Percentiles rank a stretch among this genome's conserved stretches.
phyloP scores from a whole-genome alignment of 116 monocot genomes.

The Thalassia testudinum region DNA sequence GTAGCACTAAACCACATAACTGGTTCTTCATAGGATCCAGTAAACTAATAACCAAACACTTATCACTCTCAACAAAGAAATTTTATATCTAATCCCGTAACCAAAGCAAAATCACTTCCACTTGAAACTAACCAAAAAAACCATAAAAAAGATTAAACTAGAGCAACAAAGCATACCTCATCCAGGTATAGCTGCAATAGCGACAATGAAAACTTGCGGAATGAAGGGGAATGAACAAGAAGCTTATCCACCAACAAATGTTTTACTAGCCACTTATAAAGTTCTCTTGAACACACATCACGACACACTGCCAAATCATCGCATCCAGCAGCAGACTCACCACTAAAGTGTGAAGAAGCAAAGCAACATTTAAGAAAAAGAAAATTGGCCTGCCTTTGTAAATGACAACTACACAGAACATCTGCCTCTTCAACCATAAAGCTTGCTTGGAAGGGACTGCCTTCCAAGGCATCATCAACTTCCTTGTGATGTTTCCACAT shows the following conservation, averaged over 20 bases:
- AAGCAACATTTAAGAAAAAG: slow-evolving; percentile 65
- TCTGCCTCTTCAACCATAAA: slow-evolving; percentile 8
- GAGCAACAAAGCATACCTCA: slow-evolving; percentile 36
- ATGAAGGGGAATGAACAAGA: background rate
- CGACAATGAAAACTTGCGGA: slow-evolving; percentile 25
- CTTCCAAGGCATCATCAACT: slow-evolving; percentile 36
- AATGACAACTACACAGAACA: slow-evolving; percentile 22
- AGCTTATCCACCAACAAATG: slow-evolving; percentile 16
- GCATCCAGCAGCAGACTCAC: slow-evolving; percentile 18
- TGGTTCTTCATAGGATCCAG: no score
- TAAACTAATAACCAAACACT: no score
- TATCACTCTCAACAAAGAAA: no score
- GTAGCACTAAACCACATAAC: no score
- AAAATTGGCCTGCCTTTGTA: slow-evolving; percentile 53
- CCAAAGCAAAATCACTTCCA: no score
- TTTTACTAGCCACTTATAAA: slow-evolving; percentile 46
- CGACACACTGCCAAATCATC: slow-evolving; percentile 12
- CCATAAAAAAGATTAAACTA: no score
- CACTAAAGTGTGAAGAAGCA: slow-evolving; percentile 10
- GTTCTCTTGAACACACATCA: slow-evolving; percentile 27
- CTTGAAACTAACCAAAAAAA: no score
- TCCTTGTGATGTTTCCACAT: slow-evolving; percentile 16
- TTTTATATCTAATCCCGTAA: no score
- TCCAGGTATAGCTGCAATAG: slow-evolving; percentile 75
- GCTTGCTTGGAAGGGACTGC: slow-evolving; percentile 52